Base-by-base conservation (phyloP, 164 flowering plant genomes). In the Annona squamosa region DNA sequence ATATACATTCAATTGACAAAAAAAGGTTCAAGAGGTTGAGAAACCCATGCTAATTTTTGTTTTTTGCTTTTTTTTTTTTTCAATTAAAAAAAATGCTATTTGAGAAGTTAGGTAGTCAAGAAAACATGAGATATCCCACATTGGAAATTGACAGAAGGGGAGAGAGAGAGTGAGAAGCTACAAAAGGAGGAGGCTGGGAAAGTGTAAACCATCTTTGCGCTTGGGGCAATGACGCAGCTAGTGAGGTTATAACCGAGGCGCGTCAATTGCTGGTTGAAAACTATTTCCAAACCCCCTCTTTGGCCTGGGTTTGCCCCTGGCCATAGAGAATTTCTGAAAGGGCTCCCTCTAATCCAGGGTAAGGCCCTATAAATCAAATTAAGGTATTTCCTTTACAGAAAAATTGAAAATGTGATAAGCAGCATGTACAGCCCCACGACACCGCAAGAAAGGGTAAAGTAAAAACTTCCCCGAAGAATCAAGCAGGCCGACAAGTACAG, bases 161-260 rank as follows among this genome's bases (percentile, higher is more conserved):
- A 4, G 1, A 16, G 18, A 3, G 52, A 46, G 7, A 12, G 57
- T 42, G 48, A 6, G 67, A 52, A 26, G 13, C 63, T 13, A 47
- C 10, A 47, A 47, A 47, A 13, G 46, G 19, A 3, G 43, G 0
- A 63, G 41, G 4, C 0, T 48, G 2, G 17, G 59, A 19, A 1
- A 1, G 2, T 0, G 0, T 56, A 10, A 64, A 37, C 12, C 44
- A 46, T 74, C 72, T 68, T 71, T 71, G 73, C 73, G 73, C 65
- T 71, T 71, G 73, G 73, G 73, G 73, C 73, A 71, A 71, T 71
- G 72, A 74, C 72, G 76, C 72, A 74, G 76, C 76, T 74, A 57
- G 66, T 75, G 76, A 73, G 77, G 74, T 59, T 46, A n/a, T 56
- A 72, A 63, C 74, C 74, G 74, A 72, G 74, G 74, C 74, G 74